Evolutionary conservation across 345 rosid genomes (phyloP).

Genomic region (Geranium rotundifolium): DNA sequence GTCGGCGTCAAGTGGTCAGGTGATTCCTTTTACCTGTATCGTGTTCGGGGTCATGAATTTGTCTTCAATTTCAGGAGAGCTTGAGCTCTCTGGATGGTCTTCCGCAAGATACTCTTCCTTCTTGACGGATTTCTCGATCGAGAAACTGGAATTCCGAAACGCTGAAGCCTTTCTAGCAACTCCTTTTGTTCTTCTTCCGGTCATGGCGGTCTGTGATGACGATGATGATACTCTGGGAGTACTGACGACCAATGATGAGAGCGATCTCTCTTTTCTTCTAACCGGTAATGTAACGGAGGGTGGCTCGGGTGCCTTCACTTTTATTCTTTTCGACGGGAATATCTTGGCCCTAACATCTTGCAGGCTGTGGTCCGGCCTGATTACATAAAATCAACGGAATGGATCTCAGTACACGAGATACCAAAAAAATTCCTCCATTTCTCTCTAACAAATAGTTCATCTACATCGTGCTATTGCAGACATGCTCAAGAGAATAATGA

Average conservation of each 20-base stretch:
- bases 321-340: constrained; percentile 70
- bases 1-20: neutral
- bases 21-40: constrained; percentile 51
- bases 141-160: constrained; percentile 34
- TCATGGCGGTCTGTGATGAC: constrained; percentile 48
- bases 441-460: neutral
- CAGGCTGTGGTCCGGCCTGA: constrained; percentile 44
- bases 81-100: constrained; percentile 42
- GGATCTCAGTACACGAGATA: constrained; percentile 1
- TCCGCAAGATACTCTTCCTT: constrained; percentile 47
- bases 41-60: constrained; percentile 34
- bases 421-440: neutral
- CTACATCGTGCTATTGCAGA: neutral
- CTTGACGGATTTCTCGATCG: constrained; percentile 33
- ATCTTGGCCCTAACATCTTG: constrained; percentile 84
- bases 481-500: neutral
- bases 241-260: constrained; percentile 79
- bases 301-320: constrained; percentile 50
- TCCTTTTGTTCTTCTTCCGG: constrained; percentile 67
- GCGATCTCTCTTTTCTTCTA: constrained; percentile 91
- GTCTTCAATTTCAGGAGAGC: constrained; percentile 59
- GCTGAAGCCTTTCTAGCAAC: constrained; percentile 40
- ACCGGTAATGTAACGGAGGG: constrained; percentile 49
- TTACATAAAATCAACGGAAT: constrained; percentile 1
- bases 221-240: constrained; percentile 70